Percentiles rank a stretch among this genome's conserved stretches.
phyloP scores from a whole-genome alignment of 163 green algal genomes.

The Smithsoniella earleae region DNA sequence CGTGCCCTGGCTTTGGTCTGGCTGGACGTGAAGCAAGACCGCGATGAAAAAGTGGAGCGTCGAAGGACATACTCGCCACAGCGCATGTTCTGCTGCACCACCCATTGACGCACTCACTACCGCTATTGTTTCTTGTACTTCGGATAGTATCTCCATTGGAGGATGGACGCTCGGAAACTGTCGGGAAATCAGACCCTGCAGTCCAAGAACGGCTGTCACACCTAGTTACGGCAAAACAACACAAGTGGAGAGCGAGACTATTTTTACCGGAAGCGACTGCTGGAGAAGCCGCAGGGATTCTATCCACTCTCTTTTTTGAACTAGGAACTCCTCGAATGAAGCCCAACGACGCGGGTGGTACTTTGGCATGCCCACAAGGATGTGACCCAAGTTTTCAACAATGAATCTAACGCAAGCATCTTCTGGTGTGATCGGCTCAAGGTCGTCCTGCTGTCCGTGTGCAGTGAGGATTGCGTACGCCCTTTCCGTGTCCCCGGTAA shows the following conservation, averaged over 20 bases:
- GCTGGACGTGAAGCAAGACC: background rate
- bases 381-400: background rate
- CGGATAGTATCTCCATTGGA: background rate
- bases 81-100: background rate
- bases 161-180: background rate
- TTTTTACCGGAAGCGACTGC: background rate
- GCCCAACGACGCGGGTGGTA: background rate
- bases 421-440: background rate
- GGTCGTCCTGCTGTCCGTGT: background rate
- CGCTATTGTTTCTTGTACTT: background rate
- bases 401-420: background rate
- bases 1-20: background rate
- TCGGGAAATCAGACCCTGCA: background rate
- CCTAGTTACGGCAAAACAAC: background rate
- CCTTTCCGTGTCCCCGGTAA: background rate
- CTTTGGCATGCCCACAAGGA: background rate
- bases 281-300: background rate
- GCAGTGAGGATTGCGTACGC: background rate
- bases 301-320: background rate
- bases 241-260: background rate
- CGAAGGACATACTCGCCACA: background rate
- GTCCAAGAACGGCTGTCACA: background rate
- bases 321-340: conserved; percentile 8
- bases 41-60: conserved; percentile 15
- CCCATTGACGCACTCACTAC: background rate